Evolutionary conservation across 2,329 filamentous ascomycete species (phyloP), one percentile per base, ranked within the genome.

Genomic region (Diplodia intermedia): DNA sequence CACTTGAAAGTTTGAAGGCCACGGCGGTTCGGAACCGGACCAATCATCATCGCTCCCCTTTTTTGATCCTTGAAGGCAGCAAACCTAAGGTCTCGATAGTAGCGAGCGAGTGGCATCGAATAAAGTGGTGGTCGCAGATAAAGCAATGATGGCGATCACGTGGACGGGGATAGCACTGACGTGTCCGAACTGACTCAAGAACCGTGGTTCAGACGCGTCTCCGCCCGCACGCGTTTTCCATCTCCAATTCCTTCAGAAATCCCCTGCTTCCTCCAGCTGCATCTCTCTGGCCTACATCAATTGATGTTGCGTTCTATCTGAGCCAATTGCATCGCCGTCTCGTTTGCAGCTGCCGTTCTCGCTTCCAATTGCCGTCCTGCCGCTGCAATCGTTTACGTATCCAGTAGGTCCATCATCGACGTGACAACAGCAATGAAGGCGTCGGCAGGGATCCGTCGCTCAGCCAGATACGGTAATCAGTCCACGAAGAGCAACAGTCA

Each of bases 381-480:
- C 18, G 54, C 33, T 12, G 54, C 54, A n/a, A 20, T n/a, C 7
- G 23, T 9, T 33, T 36, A 36, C 7, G 36, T 38, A 38, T 12
- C 36, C 36, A 38, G 36, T 11, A 38, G 11, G 36, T 11, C 36
- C 36, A 36, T 36, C 36, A 38, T 14, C 36, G 36, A 56, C 54
- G 54, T 23, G 54, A 56, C 26, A 12, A 1, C 26, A 12, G 1
- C 26, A 50, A 62, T 62, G 57, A 62, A 40, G 57, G 23, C 57
- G 15, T 20, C 40, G 47, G 57, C 57, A 20, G 43, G 43, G 18
- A 26, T 62, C 14, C 57, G 57, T 18, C 57, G 57, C 26, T 49
- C 57, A 12, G 57, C 57, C 38, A 62, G 57, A 62, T 62, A 62
- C 57, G 57, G 57, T 62, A 62, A 62, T 14, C 29, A 43, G 12